Evolutionary conservation across 495 filamentous ascomycete genomes (phyloP).

Genomic region (Aspergillus avenaceus): DNA sequence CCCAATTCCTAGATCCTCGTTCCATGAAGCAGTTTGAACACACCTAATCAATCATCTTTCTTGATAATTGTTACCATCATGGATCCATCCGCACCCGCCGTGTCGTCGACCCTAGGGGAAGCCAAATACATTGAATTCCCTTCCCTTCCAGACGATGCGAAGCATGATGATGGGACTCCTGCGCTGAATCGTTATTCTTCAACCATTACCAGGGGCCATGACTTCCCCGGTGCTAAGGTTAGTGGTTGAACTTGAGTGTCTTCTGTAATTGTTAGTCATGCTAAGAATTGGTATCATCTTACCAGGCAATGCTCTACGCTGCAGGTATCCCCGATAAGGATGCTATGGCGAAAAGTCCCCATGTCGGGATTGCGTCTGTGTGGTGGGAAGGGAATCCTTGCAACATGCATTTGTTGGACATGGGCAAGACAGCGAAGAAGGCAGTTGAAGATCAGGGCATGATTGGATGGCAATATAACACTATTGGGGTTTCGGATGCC

Average conservation of each 20-base stretch:
- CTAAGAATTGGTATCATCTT: background rate
- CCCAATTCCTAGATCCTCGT: too few relatives aligned
- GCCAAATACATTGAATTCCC: constrained; percentile 62
- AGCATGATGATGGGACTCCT: constrained; percentile 55
- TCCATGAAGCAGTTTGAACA: too few relatives aligned
- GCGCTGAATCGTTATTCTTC: constrained; percentile 69
- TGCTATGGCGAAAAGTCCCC: constrained; percentile 84
- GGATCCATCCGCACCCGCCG: constrained; percentile 22
- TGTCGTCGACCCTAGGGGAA: constrained; percentile 26
- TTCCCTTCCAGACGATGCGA: constrained; percentile 51
- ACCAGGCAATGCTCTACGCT: constrained; percentile 90
- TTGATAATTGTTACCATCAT: constrained; percentile 10
- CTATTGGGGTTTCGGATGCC: constrained; percentile 87
- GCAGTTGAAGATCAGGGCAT: constrained; percentile 77
- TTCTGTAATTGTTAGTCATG: background rate
- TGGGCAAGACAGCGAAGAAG: constrained; percentile 87
- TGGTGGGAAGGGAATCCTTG: constrained; percentile 99
- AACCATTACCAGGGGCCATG: constrained; percentile 75
- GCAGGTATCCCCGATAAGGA: constrained; percentile 82
- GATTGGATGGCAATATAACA: constrained; percentile 93
- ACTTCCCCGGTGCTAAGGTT: constrained; percentile 90
- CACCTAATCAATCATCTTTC: too few relatives aligned
- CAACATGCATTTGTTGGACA: constrained; percentile 72
- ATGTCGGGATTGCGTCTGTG: constrained; percentile 84
- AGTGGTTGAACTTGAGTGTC: constrained; percentile 2